phyloP scores from a whole-genome alignment of 768 basidiomycete genomes.

The Amanita molliuscula region DNA sequence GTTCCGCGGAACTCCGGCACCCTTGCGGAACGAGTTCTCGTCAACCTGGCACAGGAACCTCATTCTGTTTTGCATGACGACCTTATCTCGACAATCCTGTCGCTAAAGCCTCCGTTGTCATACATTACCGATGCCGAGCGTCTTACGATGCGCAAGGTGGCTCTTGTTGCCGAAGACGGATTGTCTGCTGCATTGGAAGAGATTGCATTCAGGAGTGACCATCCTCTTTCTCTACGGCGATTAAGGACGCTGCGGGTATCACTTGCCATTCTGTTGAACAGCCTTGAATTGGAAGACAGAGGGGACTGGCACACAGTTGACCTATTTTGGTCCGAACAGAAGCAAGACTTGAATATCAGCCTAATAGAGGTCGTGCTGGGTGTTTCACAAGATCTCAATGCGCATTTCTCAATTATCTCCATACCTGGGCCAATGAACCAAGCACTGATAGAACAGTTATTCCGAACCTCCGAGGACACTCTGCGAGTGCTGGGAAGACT shows the following conservation, averaged over 20 bases:
- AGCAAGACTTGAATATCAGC: constrained; percentile 45
- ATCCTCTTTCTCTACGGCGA: constrained; percentile 40
- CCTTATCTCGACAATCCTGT: constrained; percentile 47
- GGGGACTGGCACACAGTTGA: constrained; percentile 49
- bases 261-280: constrained; percentile 42
- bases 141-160: constrained; percentile 47
- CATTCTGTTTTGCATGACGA: constrained; percentile 47
- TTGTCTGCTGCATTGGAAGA: constrained; percentile 54
- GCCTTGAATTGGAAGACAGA: constrained; percentile 36
- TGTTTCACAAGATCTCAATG: constrained; percentile 42
- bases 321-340: constrained; percentile 49
- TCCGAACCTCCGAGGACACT: constrained; percentile 43
- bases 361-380: constrained; percentile 41
- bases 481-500: constrained; percentile 41
- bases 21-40: constrained; percentile 59
- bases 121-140: constrained; percentile 54
- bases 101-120: constrained; percentile 47
- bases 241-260: constrained; percentile 57
- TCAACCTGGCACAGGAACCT: constrained; percentile 51
- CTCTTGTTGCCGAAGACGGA: constrained; percentile 61
- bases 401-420: constrained; percentile 35
- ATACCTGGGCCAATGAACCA: constrained; percentile 25
- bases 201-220: constrained; percentile 35
- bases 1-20: constrained; percentile 53
- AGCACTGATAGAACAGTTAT: constrained; percentile 40